phyloP scores from a whole-genome alignment of 805 yeast species.

The Kazachstania africana region DNA sequence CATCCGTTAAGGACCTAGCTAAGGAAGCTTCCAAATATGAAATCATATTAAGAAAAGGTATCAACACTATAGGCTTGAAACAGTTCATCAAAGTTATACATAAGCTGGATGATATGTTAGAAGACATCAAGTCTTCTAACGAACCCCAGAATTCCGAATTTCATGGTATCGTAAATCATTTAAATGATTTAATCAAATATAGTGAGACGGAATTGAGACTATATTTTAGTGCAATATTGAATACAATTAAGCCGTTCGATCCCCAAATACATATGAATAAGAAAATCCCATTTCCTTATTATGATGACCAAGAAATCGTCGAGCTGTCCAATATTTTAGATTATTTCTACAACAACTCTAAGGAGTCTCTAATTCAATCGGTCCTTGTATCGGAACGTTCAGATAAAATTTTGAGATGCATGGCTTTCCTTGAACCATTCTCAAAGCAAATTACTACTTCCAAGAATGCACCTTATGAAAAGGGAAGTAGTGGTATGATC shows the following conservation, averaged over 20 bases:
- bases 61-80: conserved; percentile 24
- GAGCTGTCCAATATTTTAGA: conserved; percentile 34
- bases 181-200: conserved; percentile 42
- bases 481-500: conserved; percentile 48
- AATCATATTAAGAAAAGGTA: conserved; percentile 23
- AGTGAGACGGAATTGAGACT: conserved; percentile 44
- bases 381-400: conserved; percentile 33
- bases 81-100: conserved; percentile 31
- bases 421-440: conserved; percentile 36
- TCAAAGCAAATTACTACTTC: conserved; percentile 30
- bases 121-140: conserved; percentile 28
- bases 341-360: conserved; percentile 31
- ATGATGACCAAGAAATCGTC: conserved; percentile 26
- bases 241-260: conserved; percentile 33
- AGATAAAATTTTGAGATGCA: conserved; percentile 30
- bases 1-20: conserved; percentile 39
- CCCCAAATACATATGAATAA: conserved; percentile 32
- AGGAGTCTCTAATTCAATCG: conserved; percentile 25
- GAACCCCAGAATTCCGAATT: conserved; percentile 34
- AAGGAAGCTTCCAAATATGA: conserved; percentile 34
- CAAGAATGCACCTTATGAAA: conserved; percentile 42
- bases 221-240: conserved; percentile 37
- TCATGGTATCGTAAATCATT: conserved; percentile 53
- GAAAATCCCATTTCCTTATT: conserved; percentile 32
- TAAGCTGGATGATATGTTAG: conserved; percentile 36